These are phyloP conservation scores for Ceratobasidium sp. DNA, from an alignment of 1,284 basidiomycete species.

Conservation along the genomic window DNA sequence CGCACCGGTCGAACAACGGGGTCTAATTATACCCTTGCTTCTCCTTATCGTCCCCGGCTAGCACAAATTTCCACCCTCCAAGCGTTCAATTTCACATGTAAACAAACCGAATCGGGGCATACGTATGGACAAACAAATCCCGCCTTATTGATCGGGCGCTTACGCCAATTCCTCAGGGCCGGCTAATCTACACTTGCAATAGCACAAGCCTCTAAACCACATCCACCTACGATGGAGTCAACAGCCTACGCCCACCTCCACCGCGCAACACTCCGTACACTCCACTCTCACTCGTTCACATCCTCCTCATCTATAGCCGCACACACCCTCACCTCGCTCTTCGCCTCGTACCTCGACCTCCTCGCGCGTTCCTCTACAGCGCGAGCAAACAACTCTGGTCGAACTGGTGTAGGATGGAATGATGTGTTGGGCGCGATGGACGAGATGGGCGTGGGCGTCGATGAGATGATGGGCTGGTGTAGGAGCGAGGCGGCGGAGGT, in stretches of 20 bases:
- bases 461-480: slow-evolving; percentile 76
- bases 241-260: slow-evolving; percentile 66
- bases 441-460: slow-evolving; percentile 77
- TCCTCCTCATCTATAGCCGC: slow-evolving; percentile 78
- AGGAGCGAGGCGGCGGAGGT: slow-evolving; percentile 74
- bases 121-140: slow-evolving; percentile 18
- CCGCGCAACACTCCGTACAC: slow-evolving; percentile 73
- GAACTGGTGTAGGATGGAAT: slow-evolving; percentile 64
- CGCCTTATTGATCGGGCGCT: slow-evolving; percentile 31
- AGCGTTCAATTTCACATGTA: background rate
- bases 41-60: too few relatives aligned
- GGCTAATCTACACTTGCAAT: slow-evolving; percentile 22
- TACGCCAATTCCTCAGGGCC: slow-evolving; percentile 1
- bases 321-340: slow-evolving; percentile 75
- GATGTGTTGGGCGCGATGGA: slow-evolving; percentile 76
- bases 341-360: slow-evolving; percentile 76
- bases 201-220: background rate
- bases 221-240: slow-evolving; percentile 41
- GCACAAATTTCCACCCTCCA: background rate
- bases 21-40: too few relatives aligned
- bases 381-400: slow-evolving; percentile 78
- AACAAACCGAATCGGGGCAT: background rate
- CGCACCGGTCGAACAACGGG: too few relatives aligned
- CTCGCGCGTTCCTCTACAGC: slow-evolving; percentile 74
- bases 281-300: slow-evolving; percentile 81